Base-by-base conservation (phyloP, 305 asterid genomes). In the Solanum chacoense region DNA sequence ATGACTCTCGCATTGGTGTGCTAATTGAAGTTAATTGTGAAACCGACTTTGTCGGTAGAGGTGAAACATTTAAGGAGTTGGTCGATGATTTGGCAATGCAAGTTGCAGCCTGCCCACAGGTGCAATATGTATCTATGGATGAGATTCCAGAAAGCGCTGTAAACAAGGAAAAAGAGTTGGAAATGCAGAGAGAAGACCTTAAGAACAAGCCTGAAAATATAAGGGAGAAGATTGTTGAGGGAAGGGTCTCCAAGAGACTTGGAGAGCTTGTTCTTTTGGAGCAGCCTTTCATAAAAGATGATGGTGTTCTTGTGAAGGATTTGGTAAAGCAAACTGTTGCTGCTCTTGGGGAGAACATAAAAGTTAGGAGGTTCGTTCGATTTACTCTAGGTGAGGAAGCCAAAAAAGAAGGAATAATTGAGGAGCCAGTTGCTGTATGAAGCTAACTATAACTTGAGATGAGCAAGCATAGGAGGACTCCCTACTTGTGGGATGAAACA, bases 1-100 rank as follows among this genome's bases (percentile, higher is more conserved):
- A 97, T 5, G 98, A 97, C 85, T 92, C 98, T 24, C 97, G 98
- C 84, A 95, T 97, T 67, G 99, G 99, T 11, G 98, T 95, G 69
- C 95, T 97, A 28, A 91, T 97, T 22, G 99, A 97, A 93, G 97
- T 97, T 12, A 97, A 97, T 84, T 96, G 99, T 69, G 99, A 97
- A 91, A 96, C 99, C 2, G 99, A 97, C 94, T 96, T 96, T 87
- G 99, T 97, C 86, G 99, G 98, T 6, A 91, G 99, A 90, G 92
- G 98, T 81, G 96, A 96, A 88, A 94, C 90, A 79, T 95, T 97
- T 85, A 97, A 95, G 89, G 94, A 92, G 87, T 72, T 97, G 86
- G 99, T 94, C 0, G 98, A 95, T 88, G 98, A 96, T 91, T 94
- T 97, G 4, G 99, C 99, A 11, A 96, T 97, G 99, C 99, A 97